phyloP scores from a whole-genome alignment of 768 basidiomycete species.

The Rhodotorula paludigena region DNA sequence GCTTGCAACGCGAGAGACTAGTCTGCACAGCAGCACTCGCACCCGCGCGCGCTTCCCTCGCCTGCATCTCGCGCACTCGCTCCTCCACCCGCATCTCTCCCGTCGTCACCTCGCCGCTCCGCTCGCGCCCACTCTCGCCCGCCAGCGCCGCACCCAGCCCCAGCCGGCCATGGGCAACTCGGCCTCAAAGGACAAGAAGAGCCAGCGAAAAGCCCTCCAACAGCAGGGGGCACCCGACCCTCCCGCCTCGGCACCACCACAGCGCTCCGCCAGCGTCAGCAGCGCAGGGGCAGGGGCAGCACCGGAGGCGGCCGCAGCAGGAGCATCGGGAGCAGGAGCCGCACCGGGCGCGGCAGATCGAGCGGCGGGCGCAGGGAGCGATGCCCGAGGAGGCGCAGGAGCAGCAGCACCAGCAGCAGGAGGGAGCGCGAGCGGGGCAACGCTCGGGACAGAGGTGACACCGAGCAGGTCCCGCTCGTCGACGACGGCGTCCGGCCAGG shows the following conservation, averaged over 20 bases:
- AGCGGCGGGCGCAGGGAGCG: neutral
- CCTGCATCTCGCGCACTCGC: too few species aligned
- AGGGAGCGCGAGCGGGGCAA: too few species aligned
- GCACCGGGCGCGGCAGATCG: neutral
- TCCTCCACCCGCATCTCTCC: too few species aligned
- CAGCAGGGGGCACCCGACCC: neutral
- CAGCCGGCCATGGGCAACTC: conserved; percentile 21
- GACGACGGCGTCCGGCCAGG: conserved; percentile 7
- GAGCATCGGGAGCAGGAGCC: neutral
- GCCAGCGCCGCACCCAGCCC: neutral
- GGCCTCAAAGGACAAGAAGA: conserved; percentile 24
- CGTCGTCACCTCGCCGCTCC: neutral
- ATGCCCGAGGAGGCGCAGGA: neutral
- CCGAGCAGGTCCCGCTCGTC: conserved; percentile 22
- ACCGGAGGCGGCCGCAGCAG: neutral
- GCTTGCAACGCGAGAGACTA: too few species aligned
- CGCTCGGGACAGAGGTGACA: conserved; percentile 1
- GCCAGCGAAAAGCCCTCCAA: neutral
- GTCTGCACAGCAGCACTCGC: too few species aligned
- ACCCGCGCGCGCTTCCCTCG: too few species aligned
- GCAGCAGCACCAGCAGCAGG: too few species aligned
- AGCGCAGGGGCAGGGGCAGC: neutral
- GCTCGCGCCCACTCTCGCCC: neutral
- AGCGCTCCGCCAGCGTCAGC: neutral
- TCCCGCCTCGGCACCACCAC: too few species aligned